Evolutionary conservation across 176 grass and related monocot species (phyloP).

Genomic region (Cenchrus americanus): DNA sequence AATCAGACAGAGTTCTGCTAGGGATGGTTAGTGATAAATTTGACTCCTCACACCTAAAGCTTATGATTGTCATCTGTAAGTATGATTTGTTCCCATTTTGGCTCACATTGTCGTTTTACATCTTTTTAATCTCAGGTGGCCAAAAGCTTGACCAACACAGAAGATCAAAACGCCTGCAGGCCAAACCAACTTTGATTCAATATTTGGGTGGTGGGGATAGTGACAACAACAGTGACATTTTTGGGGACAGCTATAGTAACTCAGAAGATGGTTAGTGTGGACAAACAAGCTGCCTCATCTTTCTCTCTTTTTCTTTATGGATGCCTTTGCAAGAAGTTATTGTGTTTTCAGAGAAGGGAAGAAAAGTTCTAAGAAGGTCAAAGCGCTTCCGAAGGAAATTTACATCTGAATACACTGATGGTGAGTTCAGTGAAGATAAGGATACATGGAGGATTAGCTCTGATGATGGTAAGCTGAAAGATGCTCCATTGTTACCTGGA

Average conservation of each 20-base stretch:
- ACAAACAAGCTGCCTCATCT: not conserved
- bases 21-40: constrained; percentile 8
- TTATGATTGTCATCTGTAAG: not conserved
- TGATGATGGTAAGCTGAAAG: constrained; percentile 28
- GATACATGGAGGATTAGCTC: constrained; percentile 17
- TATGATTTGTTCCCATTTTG: not conserved
- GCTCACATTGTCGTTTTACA: constrained; percentile 11
- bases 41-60: not conserved
- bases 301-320: not conserved
- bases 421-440: constrained; percentile 13
- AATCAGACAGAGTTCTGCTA: not conserved
- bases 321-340: not conserved
- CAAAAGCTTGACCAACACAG: not conserved
- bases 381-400: constrained; percentile 24
- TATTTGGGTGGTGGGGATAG: not conserved
- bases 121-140: not conserved
- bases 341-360: constrained; percentile 22
- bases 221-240: constrained; percentile 25
- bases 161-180: constrained; percentile 29
- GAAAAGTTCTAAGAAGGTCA: constrained; percentile 19
- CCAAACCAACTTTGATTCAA: not conserved
- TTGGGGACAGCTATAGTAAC: not conserved
- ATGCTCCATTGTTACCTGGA: not conserved
- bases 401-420: not conserved
- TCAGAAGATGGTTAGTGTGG: constrained; percentile 34